These are phyloP conservation scores for Kappamyces sp. DNA, from an alignment of 192 early-diverging fungal species.

Conservation along the genomic window DNA sequence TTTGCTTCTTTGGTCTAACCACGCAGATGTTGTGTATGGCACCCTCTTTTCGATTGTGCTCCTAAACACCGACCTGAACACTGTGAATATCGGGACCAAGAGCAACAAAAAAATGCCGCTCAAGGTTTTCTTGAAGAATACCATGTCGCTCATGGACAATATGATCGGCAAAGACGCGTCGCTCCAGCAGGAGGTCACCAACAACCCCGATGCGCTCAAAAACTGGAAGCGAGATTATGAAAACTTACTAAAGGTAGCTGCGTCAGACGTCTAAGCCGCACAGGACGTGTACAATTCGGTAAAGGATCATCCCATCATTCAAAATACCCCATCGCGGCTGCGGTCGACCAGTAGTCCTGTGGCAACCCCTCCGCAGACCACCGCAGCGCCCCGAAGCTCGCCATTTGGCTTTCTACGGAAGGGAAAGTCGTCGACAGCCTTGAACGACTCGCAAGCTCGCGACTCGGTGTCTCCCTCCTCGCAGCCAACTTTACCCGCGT, in stretches of 20 bases:
- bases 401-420: background rate
- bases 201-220: slow-evolving; percentile 14
- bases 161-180: slow-evolving; percentile 21
- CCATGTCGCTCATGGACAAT: slow-evolving; percentile 21
- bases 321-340: slow-evolving; percentile 10
- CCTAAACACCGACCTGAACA: slow-evolving; percentile 89
- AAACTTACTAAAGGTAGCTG: slow-evolving; percentile 37
- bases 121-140: slow-evolving; percentile 37
- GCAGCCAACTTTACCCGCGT: slow-evolving; percentile 21
- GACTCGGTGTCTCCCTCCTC: slow-evolving; percentile 16
- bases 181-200: slow-evolving; percentile 3
- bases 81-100: slow-evolving; percentile 56
- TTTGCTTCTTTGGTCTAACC: slow-evolving; percentile 11
- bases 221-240: slow-evolving; percentile 55
- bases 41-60: slow-evolving; percentile 79
- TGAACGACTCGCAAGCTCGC: background rate
- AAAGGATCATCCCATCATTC: slow-evolving; percentile 52
- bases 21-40: slow-evolving; percentile 75
- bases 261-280: background rate
- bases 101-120: slow-evolving; percentile 67
- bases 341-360: background rate
- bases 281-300: slow-evolving; percentile 52
- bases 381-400: too few relatives aligned
- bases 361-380: too few relatives aligned
- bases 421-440: background rate